Evolutionary conservation across 2,329 filamentous ascomycete genomes (phyloP).

Genomic region (Talaromyces sp.): DNA sequence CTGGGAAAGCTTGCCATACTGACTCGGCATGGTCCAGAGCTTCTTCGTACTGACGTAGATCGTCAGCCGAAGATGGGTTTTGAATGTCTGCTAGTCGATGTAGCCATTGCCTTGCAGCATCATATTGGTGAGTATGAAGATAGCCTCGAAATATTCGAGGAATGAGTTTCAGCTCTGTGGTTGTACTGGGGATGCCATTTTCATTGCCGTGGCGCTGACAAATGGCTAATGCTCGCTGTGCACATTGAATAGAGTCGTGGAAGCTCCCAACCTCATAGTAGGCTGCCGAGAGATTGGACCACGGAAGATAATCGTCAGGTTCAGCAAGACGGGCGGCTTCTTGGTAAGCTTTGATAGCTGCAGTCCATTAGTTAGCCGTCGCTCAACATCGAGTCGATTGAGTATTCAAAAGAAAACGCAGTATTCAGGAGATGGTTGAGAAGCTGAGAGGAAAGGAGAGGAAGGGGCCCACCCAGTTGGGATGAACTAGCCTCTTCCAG

Average conservation of each 20-base stretch:
- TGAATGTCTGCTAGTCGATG: background rate
- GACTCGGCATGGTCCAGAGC: slow-evolving; percentile 9
- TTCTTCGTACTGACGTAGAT: slow-evolving; percentile 10
- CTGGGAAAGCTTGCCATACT: slow-evolving; percentile 7
- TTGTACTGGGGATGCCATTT: background rate
- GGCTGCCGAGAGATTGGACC: slow-evolving; percentile 19
- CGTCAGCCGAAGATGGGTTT: background rate
- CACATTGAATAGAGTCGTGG: slow-evolving; percentile 5
- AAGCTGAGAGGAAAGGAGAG: background rate
- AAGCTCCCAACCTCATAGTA: slow-evolving; percentile 18
- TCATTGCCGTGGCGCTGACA: background rate
- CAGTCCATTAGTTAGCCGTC: background rate
- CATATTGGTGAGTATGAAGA: slow-evolving; percentile 14
- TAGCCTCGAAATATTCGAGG: slow-evolving; percentile 13
- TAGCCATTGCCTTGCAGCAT: slow-evolving; percentile 14
- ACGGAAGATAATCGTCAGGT: slow-evolving; percentile 17
- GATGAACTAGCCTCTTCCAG: slow-evolving; percentile 5
- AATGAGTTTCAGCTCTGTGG: slow-evolving; percentile 13
- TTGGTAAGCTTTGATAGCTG: slow-evolving; percentile 19
- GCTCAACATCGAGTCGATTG: background rate
- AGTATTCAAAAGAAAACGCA: background rate
- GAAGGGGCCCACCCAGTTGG: background rate
- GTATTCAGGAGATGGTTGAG: background rate
- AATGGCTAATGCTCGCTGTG: slow-evolving; percentile 12
- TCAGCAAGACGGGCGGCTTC: slow-evolving; percentile 13